Conservation (phyloP, 805 yeast species). For the Saccharomycopsis lassenensis region DNA sequence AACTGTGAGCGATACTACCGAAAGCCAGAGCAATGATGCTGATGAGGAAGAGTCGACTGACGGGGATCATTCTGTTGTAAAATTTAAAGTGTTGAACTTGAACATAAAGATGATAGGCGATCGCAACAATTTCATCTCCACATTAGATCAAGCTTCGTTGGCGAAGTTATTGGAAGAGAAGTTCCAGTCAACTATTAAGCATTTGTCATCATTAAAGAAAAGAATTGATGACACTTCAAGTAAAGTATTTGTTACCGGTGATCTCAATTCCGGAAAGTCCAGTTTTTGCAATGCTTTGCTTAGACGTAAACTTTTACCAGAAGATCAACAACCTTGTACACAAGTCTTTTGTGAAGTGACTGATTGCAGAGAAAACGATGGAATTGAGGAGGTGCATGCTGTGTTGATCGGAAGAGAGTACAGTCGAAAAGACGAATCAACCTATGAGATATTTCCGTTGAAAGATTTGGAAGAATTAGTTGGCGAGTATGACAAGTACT, state of each 20-base stretch:
- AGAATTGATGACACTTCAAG: conserved; percentile 87
- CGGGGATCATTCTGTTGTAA: too few relatives aligned
- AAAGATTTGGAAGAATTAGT: conserved; percentile 59
- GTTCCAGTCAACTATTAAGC: conserved; percentile 52
- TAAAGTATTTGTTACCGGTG: conserved; percentile 94
- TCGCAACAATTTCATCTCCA: conserved; percentile 35
- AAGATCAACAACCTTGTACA: conserved; percentile 97
- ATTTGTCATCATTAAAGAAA: conserved; percentile 59
- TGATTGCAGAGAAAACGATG: conserved; percentile 66
- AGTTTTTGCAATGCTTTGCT: conserved; percentile 88
- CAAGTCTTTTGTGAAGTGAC: conserved; percentile 91
- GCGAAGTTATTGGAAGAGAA: conserved; percentile 63
- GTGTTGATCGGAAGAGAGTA: conserved; percentile 48
- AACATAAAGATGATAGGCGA: conserved; percentile 42
- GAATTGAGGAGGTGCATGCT: conserved; percentile 89
- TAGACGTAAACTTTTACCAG: conserved; percentile 71
- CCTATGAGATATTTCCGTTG: conserved; percentile 49
- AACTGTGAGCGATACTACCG: conserved; percentile 21
- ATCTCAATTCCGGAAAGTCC: conserved; percentile 91
- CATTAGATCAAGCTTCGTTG: conserved; percentile 56
- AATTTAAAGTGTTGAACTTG: conserved; percentile 53
- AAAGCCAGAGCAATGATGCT: too few relatives aligned
- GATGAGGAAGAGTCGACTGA: conserved; percentile 22
- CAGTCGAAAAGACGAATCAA: conserved; percentile 44
- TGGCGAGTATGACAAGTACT: conserved; percentile 57